These are phyloP conservation scores for Hymenoscyphus linearis DNA, from an alignment of 2,329 filamentous ascomycete genomes.

Conservation along the genomic window DNA sequence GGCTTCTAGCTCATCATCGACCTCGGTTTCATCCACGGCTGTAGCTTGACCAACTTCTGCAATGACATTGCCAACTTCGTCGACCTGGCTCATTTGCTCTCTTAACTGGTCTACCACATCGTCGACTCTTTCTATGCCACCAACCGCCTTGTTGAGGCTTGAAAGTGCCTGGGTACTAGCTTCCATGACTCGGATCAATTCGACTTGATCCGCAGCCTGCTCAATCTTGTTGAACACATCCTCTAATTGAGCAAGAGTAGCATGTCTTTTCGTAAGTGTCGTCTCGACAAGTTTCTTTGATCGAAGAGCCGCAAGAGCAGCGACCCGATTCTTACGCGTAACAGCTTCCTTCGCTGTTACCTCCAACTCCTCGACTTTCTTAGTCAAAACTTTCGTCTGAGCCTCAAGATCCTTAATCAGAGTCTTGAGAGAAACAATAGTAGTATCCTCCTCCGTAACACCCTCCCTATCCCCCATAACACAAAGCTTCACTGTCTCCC, in stretches of 20 bases:
- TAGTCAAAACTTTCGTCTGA: conserved; percentile 62
- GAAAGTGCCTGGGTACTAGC: conserved; percentile 68
- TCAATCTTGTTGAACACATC: conserved; percentile 78
- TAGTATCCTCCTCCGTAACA: conserved; percentile 73
- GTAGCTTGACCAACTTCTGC: conserved; percentile 49
- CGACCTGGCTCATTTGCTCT: conserved; percentile 74
- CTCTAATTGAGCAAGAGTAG: conserved; percentile 75
- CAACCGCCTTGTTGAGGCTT: conserved; percentile 69
- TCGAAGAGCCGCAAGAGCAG: conserved; percentile 72
- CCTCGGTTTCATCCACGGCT: conserved; percentile 70
- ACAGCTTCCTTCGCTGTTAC: conserved; percentile 65
- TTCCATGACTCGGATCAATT: conserved; percentile 78
- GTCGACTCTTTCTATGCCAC: conserved; percentile 70
- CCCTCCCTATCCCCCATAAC: conserved; percentile 40
- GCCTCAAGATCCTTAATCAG: conserved; percentile 70
- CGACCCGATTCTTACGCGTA: conserved; percentile 63
- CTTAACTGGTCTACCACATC: conserved; percentile 68
- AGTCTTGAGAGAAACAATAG: conserved; percentile 78
- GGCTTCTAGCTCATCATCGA: conserved; percentile 81
- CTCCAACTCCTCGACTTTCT: conserved; percentile 61
- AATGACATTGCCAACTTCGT: conserved; percentile 76
- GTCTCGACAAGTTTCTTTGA: conserved; percentile 78
- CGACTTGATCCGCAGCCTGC: conserved; percentile 77
- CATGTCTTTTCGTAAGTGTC: conserved; percentile 64
- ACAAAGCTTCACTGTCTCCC: conserved; percentile 70